A percentile compares a stretch with the other conserved stretches of the same genome.
Evolutionary conservation across 345 rosid genomes (phyloP).

Genomic region (Camelina hispida): DNA sequence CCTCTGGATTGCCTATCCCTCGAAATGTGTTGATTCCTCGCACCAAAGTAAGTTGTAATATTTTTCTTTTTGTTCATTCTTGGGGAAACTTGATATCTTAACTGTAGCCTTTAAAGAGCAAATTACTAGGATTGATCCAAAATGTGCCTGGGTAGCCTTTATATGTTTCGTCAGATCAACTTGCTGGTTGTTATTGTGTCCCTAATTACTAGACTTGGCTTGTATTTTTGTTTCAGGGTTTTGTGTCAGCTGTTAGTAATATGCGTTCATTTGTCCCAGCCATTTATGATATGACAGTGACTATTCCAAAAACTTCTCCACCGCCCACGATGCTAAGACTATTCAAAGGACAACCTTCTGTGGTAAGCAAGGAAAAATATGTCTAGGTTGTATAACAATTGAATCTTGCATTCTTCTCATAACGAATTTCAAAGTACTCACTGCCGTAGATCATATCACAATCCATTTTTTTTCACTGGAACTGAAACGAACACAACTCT

Average conservation of each 20-base stretch:
- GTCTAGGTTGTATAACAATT: constrained; percentile 21
- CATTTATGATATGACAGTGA: constrained; percentile 85
- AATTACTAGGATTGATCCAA: constrained; percentile 21
- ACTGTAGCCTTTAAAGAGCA: constrained; percentile 6
- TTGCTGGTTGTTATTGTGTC: constrained; percentile 18
- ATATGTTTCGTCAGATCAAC: background rate
- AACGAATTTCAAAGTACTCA: constrained; percentile 12
- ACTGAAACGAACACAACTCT: no score
- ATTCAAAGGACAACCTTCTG: constrained; percentile 83
- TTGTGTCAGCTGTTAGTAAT: constrained; percentile 89
- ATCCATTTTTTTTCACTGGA: background rate
- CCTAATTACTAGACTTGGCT: constrained; percentile 14
- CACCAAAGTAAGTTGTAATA: constrained; percentile 67
- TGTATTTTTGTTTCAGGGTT: constrained; percentile 65
- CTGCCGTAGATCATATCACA: constrained; percentile 4
- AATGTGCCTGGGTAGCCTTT: constrained; percentile 23
- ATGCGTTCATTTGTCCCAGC: constrained; percentile 97
- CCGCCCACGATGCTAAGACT: constrained; percentile 86
- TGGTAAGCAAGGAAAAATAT: constrained; percentile 58
- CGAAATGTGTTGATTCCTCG: constrained; percentile 97
- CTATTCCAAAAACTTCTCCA: constrained; percentile 74
- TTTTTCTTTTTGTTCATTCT: background rate
- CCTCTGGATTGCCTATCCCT: constrained; percentile 83
- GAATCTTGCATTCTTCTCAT: constrained; percentile 17
- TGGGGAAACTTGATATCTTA: constrained; percentile 22